These are phyloP conservation scores for Nemania bipapillata DNA, from an alignment of 2,329 filamentous ascomycete species.

Conservation along the genomic window DNA sequence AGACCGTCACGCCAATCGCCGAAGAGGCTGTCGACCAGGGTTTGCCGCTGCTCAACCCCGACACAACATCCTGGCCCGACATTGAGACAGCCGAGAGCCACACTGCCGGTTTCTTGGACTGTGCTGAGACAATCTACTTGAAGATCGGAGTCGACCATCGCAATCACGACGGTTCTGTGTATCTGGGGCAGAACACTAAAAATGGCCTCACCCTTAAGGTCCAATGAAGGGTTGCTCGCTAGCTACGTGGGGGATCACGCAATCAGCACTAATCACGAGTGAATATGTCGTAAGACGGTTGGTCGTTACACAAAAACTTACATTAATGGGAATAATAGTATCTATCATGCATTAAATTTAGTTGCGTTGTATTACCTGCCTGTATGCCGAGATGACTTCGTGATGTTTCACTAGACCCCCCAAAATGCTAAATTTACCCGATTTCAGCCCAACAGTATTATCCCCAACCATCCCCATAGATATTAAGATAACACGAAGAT, in stretches of 20 bases:
- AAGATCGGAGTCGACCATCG: constrained; percentile 42
- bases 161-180: constrained; percentile 45
- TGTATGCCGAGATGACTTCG: neutral
- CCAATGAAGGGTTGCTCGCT: neutral
- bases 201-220: constrained; percentile 45
- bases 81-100: constrained; percentile 34
- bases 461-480: no score
- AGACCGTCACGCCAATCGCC: constrained; percentile 44
- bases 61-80: constrained; percentile 50
- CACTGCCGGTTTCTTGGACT: constrained; percentile 43
- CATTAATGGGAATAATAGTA: neutral
- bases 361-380: neutral
- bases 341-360: no score
- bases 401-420: neutral
- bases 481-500: no score
- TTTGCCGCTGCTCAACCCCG: constrained; percentile 34
- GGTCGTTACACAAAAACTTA: neutral
- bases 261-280: neutral
- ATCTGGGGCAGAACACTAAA: constrained; percentile 48
- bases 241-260: no score
- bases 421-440: neutral
- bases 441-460: neutral
- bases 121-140: constrained; percentile 47
- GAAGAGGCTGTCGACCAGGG: constrained; percentile 32
- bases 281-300: neutral